These are phyloP conservation scores for Globisporangium nodosum DNA, from an alignment of 352 stramenopile genomes.

Conservation along the genomic window DNA sequence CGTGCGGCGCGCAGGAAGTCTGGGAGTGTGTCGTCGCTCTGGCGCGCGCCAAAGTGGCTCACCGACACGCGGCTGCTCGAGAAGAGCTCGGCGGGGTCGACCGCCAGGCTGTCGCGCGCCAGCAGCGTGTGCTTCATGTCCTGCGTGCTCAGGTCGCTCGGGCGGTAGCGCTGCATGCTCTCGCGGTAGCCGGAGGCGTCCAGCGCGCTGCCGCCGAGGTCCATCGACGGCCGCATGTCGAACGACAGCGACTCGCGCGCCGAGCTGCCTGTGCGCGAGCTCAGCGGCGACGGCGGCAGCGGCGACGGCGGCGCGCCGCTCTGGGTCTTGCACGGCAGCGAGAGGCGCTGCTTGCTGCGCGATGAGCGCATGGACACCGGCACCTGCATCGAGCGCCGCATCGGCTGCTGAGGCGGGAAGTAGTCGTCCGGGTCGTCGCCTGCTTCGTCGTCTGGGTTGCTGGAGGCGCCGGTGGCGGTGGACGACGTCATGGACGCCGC, in stretches of 20 bases:
- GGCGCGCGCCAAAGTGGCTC: constrained; percentile 38
- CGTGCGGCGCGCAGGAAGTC: constrained; percentile 61
- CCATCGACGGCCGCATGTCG: constrained; percentile 11
- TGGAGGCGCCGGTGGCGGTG: constrained; percentile 13
- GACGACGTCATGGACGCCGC: constrained; percentile 28
- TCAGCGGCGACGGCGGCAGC: constrained; percentile 7
- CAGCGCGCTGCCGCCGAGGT: background rate
- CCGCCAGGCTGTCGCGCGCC: constrained; percentile 52
- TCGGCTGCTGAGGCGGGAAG: constrained; percentile 13
- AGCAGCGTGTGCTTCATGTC: constrained; percentile 41
- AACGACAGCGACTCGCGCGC: constrained; percentile 11
- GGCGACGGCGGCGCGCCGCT: constrained; percentile 1
- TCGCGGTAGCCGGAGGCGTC: constrained; percentile 14
- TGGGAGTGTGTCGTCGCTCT: constrained; percentile 51
- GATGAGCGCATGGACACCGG: constrained; percentile 4
- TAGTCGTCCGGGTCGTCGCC: constrained; percentile 14
- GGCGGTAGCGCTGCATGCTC: constrained; percentile 69
- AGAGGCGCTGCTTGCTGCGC: constrained; percentile 22
- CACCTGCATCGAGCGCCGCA: constrained; percentile 10
- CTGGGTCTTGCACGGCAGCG: constrained; percentile 22
- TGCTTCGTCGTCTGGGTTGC: constrained; percentile 11
- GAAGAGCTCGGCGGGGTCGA: constrained; percentile 12
- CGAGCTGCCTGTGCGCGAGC: background rate
- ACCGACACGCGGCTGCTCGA: constrained; percentile 33
- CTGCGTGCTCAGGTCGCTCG: constrained; percentile 49